Conservation (phyloP, 192 early-diverging fungal species). For the Backusella tuberculispora region DNA sequence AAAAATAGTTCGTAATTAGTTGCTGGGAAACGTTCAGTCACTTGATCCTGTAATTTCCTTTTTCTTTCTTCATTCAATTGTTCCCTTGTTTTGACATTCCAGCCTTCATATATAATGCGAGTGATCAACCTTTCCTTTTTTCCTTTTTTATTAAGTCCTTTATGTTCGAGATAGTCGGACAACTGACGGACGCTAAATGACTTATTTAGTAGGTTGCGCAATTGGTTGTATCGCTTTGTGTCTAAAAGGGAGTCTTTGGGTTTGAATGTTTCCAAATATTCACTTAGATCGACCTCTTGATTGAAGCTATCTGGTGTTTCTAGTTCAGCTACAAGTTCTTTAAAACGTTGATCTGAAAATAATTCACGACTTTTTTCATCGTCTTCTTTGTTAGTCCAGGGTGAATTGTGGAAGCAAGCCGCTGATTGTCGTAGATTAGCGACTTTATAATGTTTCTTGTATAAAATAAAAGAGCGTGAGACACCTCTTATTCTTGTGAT, state of each 20-base stretch:
- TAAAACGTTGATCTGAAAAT: neutral
- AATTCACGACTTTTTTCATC: neutral
- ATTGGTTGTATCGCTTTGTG: neutral
- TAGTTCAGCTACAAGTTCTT: neutral
- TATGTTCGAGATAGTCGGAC: constrained; percentile 8
- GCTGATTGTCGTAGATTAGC: neutral
- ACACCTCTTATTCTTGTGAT: neutral
- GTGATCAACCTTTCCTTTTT: neutral
- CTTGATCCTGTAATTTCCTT: neutral
- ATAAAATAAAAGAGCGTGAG: neutral
- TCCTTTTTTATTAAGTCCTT: neutral
- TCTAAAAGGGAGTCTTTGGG: neutral
- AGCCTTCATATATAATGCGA: neutral
- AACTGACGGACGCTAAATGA: constrained; percentile 9
- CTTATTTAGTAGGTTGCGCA: neutral
- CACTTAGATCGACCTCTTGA: neutral
- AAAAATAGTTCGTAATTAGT: constrained; percentile 19
- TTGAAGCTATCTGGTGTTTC: neutral
- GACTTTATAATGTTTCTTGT: neutral
- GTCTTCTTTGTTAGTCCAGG: neutral
- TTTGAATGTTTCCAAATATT: neutral
- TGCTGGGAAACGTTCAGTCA: constrained; percentile 16
- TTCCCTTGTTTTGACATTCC: constrained; percentile 9
- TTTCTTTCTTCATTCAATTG: neutral
- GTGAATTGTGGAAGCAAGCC: neutral